Percentiles rank a stretch among this genome's conserved stretches.
Evolutionary conservation across 2,329 filamentous ascomycete genomes (phyloP).

Genomic region (Aspergillus hortae): DNA sequence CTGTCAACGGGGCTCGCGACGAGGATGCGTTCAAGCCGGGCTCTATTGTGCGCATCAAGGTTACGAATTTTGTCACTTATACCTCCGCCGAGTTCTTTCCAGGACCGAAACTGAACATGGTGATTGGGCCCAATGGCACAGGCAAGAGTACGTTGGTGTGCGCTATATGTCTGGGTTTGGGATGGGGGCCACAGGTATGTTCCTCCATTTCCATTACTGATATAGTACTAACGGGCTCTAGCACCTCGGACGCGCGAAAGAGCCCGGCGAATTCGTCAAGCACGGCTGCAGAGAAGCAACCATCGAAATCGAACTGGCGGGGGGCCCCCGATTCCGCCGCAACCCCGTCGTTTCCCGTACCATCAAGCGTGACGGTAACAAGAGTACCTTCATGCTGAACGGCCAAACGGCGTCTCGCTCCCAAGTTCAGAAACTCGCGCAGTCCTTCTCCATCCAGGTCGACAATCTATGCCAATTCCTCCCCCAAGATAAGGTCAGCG

Average conservation of each 20-base stretch:
- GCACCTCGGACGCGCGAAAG: slow-evolving; percentile 79
- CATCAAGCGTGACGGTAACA: slow-evolving; percentile 80
- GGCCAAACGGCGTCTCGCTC: slow-evolving; percentile 59
- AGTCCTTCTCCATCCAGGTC: slow-evolving; percentile 80
- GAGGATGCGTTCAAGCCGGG: slow-evolving; percentile 54
- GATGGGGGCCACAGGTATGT: slow-evolving; percentile 66
- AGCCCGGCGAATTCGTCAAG: slow-evolving; percentile 88
- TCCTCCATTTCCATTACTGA: background rate
- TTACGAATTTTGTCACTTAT: slow-evolving; percentile 93
- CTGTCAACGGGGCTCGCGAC: slow-evolving; percentile 2
- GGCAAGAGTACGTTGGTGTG: slow-evolving; percentile 97
- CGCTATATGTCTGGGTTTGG: slow-evolving; percentile 89
- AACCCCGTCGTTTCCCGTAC: slow-evolving; percentile 74
- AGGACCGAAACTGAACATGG: slow-evolving; percentile 93
- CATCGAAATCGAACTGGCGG: slow-evolving; percentile 88
- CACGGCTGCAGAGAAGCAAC: slow-evolving; percentile 72
- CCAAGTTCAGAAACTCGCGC: slow-evolving; percentile 64
- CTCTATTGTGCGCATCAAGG: slow-evolving; percentile 80
- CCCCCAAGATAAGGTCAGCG: slow-evolving; percentile 90
- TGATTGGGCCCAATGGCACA: slow-evolving; percentile 97
- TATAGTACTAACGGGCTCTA: slow-evolving; percentile 27
- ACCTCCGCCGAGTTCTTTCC: slow-evolving; percentile 85
- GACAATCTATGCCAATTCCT: slow-evolving; percentile 98
- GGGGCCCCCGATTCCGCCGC: slow-evolving; percentile 47
- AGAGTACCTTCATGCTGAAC: slow-evolving; percentile 74